Evolutionary conservation across 2,329 filamentous ascomycete genomes (phyloP), one percentile per base, ranked within the genome.

Genomic region (Drechmeria coniospora): DNA sequence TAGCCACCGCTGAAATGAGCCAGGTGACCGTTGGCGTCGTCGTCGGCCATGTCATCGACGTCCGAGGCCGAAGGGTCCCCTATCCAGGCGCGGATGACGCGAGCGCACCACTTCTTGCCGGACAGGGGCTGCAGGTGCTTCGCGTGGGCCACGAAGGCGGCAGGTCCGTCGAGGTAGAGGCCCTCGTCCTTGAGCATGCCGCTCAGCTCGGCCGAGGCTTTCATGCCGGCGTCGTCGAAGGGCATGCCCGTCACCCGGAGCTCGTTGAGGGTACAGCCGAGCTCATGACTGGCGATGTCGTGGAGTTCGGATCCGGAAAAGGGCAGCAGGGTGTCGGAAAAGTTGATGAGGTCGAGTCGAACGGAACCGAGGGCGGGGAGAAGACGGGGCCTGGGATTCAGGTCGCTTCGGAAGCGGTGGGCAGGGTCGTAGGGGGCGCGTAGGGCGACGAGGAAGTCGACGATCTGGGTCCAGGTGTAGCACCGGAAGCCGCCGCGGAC

Each of bases 341-440:
- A 70, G 36, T 68, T 69, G 38, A 69, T 61, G 12, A 69, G 54
- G 33, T 70, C 65, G 19, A 70, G 53, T 20, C 65, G 59, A 22
- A 69, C 44, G 12, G 50, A 51, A 15, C 53, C 47, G 4, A 70
- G 49, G 11, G 48, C 54, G 2, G 65, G 65, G 1, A 69, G 40
- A 8, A 69, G 53, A 20, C 56, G 51, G 12, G 59, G 61, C 10
- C 50, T 37, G 8, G 48, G 45, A 8, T 41, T 44, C 25, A 43
- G 46, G 36, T 49, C 54, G 40, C 45, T 40, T n/a, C n/a, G n/a
- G n/a, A n/a, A n/a, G 24, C 49, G 46, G 32, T 40, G 41, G 16
- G 41, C 35, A 5, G 63, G 61, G 30, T 64, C 57, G 38, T 54
- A 63, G 1, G 65, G 65, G 3, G 65, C 56, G n/a, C 62, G 50